Evolutionary conservation across 345 rosid genomes (phyloP).

Genomic region (Eucalyptus polyanthemos): DNA sequence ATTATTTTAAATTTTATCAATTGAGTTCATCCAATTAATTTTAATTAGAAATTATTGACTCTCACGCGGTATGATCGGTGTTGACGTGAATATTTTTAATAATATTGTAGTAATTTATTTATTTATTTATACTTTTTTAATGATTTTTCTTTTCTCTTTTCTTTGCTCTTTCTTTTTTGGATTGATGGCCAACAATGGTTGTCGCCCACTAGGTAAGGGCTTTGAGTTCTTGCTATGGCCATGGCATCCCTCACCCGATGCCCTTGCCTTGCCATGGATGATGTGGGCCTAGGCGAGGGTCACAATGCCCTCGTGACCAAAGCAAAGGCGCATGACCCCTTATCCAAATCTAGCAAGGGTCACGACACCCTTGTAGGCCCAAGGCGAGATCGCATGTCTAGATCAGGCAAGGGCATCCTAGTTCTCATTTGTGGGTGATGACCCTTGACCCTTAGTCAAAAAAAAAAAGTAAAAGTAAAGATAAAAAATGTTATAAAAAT

Average conservation of each 20-base stretch:
- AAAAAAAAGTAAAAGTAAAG: too few species aligned
- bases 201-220: accelerated
- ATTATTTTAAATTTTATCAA: too few species aligned
- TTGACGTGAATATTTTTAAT: too few species aligned
- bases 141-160: too few species aligned
- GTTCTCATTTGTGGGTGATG: accelerated
- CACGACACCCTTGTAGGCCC: not conserved
- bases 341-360: not conserved
- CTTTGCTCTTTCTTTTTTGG: too few species aligned
- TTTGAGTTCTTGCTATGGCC: not conserved
- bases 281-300: not conserved
- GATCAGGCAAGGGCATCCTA: not conserved
- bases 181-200: accelerated
- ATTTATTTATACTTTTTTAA: too few species aligned
- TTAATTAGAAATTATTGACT: too few species aligned
- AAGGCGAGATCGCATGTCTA: accelerated
- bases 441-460: too few species aligned
- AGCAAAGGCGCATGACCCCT: not conserved
- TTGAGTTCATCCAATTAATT: too few species aligned
- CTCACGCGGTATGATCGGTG: accelerated
- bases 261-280: not conserved
- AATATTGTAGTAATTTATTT: too few species aligned
- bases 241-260: not conserved
- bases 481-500: too few species aligned
- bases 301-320: not conserved